Evolutionary conservation across 495 filamentous ascomycete genomes (phyloP).

Genomic region (Podospora comata): DNA sequence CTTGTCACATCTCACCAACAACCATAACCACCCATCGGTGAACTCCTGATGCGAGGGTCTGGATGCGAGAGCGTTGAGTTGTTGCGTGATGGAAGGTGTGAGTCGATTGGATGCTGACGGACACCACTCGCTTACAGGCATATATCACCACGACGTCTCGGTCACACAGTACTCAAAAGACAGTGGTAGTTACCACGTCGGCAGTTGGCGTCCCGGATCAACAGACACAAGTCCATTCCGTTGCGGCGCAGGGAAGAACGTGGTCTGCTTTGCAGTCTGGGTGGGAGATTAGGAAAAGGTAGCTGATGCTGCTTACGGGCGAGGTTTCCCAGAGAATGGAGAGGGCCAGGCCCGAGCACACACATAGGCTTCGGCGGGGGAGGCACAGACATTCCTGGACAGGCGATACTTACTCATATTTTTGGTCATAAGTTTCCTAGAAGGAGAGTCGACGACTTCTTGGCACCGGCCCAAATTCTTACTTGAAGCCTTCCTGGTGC

Average conservation of each 20-base stretch:
- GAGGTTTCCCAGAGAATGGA: neutral
- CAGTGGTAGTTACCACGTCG: neutral
- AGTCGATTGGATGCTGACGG: neutral
- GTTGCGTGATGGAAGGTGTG: neutral
- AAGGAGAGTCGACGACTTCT: neutral
- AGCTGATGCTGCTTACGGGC: neutral
- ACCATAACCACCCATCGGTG: neutral
- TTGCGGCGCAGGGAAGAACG: neutral
- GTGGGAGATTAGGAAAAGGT: neutral
- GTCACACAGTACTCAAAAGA: neutral
- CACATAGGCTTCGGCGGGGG: neutral
- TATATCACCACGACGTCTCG: neutral
- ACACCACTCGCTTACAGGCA: neutral
- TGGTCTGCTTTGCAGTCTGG: neutral
- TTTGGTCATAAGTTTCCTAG: neutral
- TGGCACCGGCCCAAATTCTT: neutral
- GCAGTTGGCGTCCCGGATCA: neutral
- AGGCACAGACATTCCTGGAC: neutral
- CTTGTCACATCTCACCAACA: neutral
- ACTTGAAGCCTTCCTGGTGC: neutral
- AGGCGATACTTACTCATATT: neutral
- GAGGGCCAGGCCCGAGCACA: no score
- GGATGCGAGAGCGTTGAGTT: neutral
- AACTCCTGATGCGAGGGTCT: neutral
- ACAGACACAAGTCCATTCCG: neutral